Base-by-base conservation (phyloP, 1,139 yeast genomes). In the Candida neerlandica region DNA sequence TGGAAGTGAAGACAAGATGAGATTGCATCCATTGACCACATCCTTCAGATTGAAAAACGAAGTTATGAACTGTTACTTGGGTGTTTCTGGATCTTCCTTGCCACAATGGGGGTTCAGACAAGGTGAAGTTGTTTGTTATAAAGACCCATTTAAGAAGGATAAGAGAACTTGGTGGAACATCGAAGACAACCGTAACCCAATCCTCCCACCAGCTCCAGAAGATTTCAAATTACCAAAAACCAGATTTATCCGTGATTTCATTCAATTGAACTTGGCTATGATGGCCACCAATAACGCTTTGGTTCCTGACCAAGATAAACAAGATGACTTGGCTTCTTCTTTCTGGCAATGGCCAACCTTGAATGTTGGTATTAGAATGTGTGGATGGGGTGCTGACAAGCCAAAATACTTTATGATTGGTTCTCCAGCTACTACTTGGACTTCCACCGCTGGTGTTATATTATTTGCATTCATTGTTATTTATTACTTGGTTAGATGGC, bases 31-130 rank as follows among this genome's bases (percentile, higher is more conserved):
- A 40, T 79, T 95, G 66, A 86, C 97, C 37, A 76, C 96, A 5
- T 84, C 95, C 1, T 80, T 95, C 72, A 85, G 99, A 69, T 78
- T 95, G 60, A 83, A 76, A 57, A 84, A 84, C 64, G 78, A 77
- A 54, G 80, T 71, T 33, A 65, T 90, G 67, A 85, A 86, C 52
- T 95, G 99, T 74, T 94, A 94, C 69, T 78, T 95, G 62, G 86
- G 90, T 55, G 92, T 91, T 49, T 80, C 95, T 43, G 97, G 96
- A 54, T 73, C 75, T 58, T 69, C 79, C 47, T 80, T 91, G 59
- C 99, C 99, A 42, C 91, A 84, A 49, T 95, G 99, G 99, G 99
- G 99, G 55, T 95, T 90, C 82, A 85, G 95, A 71, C 99, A 95
- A 75, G 94, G 96, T 61, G 99, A 95, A 74, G 95, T 94, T 57